Base-by-base conservation (phyloP, 2,329 filamentous ascomycete genomes). In the Epichloe uncinata region DNA sequence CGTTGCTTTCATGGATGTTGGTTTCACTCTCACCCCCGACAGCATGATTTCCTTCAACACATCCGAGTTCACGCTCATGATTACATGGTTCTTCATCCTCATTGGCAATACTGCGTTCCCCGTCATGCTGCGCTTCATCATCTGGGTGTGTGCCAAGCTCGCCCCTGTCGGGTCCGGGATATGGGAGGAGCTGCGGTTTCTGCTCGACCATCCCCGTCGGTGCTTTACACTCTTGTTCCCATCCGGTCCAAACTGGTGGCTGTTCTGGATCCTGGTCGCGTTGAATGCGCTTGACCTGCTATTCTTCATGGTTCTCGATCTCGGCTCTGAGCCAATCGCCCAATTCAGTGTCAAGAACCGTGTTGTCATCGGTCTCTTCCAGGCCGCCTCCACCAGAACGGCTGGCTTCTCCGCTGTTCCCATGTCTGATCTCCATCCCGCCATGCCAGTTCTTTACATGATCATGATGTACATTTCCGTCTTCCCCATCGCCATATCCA, bases 401-500 rank as follows among this genome's bases (percentile, higher is more conserved):
- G 91, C 93, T 3, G 91, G 93, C 0, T 95, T 96, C 61, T 76
- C 85, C 1, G 86, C 85, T 33, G 79, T 97, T 57, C 88, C 84
- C 62, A 70, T 97, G 38, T 72, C 85, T 2, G 69, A 77, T 0
- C 72, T 98, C 2, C 90, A 97, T 57, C 90, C 93, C 1, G 93
- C 86, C 3, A 87, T 96, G 51, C 90, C 95, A 60, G 88, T 94
- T 13, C 87, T 89, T 22, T 97, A 96, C 69, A 73, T 97, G 67
- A 83, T 97, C 66, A 97, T 97, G 93, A 97, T 97, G 93, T 97
- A 97, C 67, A 95, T 97, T 54, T 95, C 90, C 51, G 87, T 96
- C 52, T 95, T 95, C 58, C 91, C 91, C 5, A 95, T 97, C 58
- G 91, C 93, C 62, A 97, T 97, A 60, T 93, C 87, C 6, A 85